phyloP scores from a whole-genome alignment of 768 basidiomycete species.

The Boletus barrowsii region DNA sequence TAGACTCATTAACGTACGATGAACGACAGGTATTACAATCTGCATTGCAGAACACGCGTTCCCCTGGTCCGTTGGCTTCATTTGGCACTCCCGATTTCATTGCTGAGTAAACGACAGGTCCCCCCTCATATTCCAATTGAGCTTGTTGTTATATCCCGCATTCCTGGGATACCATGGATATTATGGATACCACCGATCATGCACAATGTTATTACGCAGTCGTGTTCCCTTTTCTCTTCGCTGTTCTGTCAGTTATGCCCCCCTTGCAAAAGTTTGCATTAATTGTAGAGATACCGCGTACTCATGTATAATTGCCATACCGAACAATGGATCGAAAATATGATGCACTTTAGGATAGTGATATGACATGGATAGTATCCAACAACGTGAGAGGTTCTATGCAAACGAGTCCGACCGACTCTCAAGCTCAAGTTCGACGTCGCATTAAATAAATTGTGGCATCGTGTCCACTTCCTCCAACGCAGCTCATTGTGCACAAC shows the following conservation, averaged over 20 bases:
- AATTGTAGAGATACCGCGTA: slow-evolving; percentile 21
- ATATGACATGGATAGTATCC: too few species aligned
- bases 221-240: background rate
- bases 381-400: too few species aligned
- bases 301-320: slow-evolving; percentile 14
- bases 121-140: slow-evolving; percentile 39
- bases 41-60: slow-evolving; percentile 59
- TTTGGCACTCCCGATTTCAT: background rate
- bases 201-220: background rate
- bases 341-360: background rate
- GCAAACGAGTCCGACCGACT: too few species aligned
- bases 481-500: too few species aligned
- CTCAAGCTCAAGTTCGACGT: too few species aligned
- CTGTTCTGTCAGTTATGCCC: slow-evolving; percentile 5
- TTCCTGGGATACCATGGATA: slow-evolving; percentile 9
- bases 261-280: slow-evolving; percentile 6
- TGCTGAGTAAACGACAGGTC: slow-evolving; percentile 28
- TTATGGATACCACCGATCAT: background rate
- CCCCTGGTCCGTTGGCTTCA: slow-evolving; percentile 48
- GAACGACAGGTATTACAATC: slow-evolving; percentile 61
- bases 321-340: slow-evolving; percentile 8
- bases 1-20: slow-evolving; percentile 70
- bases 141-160: background rate
- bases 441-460: too few species aligned
- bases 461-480: too few species aligned